Evolutionary conservation across 1,139 yeast genomes (phyloP), one percentile per base, ranked within the genome.

Genomic region (Pichia sp.): DNA sequence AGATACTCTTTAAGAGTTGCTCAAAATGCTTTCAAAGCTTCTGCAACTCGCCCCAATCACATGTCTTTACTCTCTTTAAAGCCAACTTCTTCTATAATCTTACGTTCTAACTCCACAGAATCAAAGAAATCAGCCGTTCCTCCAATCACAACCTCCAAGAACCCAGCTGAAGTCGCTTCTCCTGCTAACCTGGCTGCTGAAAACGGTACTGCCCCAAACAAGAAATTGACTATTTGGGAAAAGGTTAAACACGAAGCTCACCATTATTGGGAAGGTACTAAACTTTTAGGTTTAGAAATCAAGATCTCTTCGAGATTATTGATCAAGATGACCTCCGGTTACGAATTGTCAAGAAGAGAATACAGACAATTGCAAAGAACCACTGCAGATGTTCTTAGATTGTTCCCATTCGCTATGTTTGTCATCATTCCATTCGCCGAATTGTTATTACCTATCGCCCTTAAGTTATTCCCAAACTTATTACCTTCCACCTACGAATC

Each of bases 201-300:
- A 14, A 31, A 22, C 10, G 42, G 40, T 19, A 31, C 27, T 12
- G 30, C 34, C 9, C 14, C 35, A 20, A 28, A 39, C 34, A 72
- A 74, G 55, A 76, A 76, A 58, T 60, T 67, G 38, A 67, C 90
- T 0, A 33, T 87, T n/a, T 87, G 96, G 96, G 85, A 83, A 52
- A 86, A 81, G 62, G 81, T 93, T 47, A 91, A 91, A 66, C 93
- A 87, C 61, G 98, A 88, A 66, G 94, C 84, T 7, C 79, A 79
- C 42, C 99, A 93, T 67, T 91, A 90, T 68, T 87, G 96, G 96
- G 90, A 85, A 59, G 99, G 99, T 44, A 91, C 99, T 22, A 93
- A 91, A 68, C 76, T 93, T 50, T 73, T 93, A 43, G 98, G 98
- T 3, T 80, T 87, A 58, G 99, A 93, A 69, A 76, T 90, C 53